Evolutionary conservation across 345 rosid genomes (phyloP), one percentile per base, ranked within the genome.

Genomic region (Salix suchowensis): DNA sequence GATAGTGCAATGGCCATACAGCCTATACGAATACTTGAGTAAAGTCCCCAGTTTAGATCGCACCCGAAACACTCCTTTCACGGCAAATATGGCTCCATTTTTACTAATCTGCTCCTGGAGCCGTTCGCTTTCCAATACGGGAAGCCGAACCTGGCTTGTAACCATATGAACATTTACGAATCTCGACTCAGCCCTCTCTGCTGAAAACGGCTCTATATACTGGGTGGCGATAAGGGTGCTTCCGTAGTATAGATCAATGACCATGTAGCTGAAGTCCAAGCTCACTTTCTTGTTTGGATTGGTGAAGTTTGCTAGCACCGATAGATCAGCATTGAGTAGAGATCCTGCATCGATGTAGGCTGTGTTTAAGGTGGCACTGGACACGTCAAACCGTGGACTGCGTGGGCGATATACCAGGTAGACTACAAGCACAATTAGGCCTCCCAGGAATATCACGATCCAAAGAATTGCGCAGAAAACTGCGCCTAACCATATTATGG

Each of bases 391-490:
- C 69, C 80, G 79, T 0, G 97, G 99, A 76, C 81, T 85, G 26
- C 79, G 85, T 13, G 99, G 99, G 66, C 97, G 93, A 78, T 88
- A 93, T 54, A 87, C 76, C 24, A 96, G 93, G 79, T 96, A 92
- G 30, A 93, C 85, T 26, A 88, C 69, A 81, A 96, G 97, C 62
- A 92, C 87, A 15, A 86, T 73, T 60, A 90, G 77, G 72, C 98
- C 98, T 34, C 89, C 84, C 0, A 91, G 68, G 55, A 93, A 85
- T 64, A 95, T 75, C 72, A 91, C 66, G 26, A 89, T 60, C 81
- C 85, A 81, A 74, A 91, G 87, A 23, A 93, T 80, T 40, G 90
- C 87, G 52, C 98, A 93, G 79, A 90, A 88, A 44, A 81, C 72
- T 42, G 89, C 91, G 7, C 73, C 84, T 28, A 84, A 74, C 87